phyloP scores from a whole-genome alignment of 2,329 filamentous ascomycete species.

The Scytalidium sp. region DNA sequence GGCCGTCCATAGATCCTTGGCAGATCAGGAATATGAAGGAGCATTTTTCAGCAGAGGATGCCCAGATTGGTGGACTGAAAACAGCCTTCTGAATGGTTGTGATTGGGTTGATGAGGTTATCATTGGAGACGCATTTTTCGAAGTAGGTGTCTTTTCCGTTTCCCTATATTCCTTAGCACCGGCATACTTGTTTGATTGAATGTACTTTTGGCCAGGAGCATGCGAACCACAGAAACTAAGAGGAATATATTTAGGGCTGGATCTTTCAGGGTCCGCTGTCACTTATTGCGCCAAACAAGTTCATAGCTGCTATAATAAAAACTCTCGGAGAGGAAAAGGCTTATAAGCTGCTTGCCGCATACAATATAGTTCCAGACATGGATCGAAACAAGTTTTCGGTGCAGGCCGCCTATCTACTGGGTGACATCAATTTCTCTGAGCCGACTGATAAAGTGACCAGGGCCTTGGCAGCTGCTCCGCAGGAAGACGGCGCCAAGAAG shows the following conservation, averaged over 20 bases:
- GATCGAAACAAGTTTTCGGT: background rate
- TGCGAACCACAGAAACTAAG: too few relatives aligned
- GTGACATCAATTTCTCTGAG: background rate
- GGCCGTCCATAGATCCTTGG: background rate
- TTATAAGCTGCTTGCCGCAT: constrained; percentile 31
- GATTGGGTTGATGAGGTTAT: constrained; percentile 43
- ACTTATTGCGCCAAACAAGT: background rate
- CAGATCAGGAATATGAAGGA: background rate
- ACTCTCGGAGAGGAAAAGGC: background rate
- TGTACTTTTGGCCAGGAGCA: too few relatives aligned
- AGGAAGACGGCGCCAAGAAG: background rate
- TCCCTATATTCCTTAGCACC: too few relatives aligned
- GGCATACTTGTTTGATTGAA: too few relatives aligned
- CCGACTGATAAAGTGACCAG: background rate
- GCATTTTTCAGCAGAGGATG: background rate
- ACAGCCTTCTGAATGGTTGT: background rate
- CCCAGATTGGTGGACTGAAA: background rate
- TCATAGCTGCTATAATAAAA: background rate
- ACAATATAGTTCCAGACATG: constrained; percentile 29
- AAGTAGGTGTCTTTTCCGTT: constrained; percentile 33
- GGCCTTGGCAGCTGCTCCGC: background rate
- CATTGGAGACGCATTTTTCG: constrained; percentile 45
- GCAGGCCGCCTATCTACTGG: background rate
- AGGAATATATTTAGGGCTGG: too few relatives aligned
- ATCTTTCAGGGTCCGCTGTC: background rate